These are phyloP conservation scores for Chlorella variabilis DNA, from an alignment of 163 green algal genomes.

Conservation along the genomic window DNA sequence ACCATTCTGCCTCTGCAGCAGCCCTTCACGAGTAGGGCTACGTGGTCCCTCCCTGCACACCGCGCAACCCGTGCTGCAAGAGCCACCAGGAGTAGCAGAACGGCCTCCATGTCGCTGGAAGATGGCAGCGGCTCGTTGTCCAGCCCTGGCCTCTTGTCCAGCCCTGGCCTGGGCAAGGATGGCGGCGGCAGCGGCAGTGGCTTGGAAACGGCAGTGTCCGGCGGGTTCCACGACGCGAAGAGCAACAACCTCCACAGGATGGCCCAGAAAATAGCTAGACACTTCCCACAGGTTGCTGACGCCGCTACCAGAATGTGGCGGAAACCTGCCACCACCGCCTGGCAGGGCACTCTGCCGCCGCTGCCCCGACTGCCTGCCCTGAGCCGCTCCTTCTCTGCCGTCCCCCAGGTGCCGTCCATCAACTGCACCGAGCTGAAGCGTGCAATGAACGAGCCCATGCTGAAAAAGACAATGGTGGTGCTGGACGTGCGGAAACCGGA, in stretches of 20 bases:
- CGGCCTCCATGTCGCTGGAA: too few relatives aligned
- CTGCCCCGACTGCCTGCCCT: too few relatives aligned
- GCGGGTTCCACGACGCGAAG: background rate
- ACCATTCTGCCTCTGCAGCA: too few relatives aligned
- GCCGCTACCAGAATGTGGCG: background rate
- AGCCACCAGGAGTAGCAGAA: too few relatives aligned
- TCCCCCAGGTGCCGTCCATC: background rate
- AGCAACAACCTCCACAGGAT: background rate
- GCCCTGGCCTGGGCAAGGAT: too few relatives aligned
- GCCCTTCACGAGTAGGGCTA: too few relatives aligned
- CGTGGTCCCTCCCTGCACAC: too few relatives aligned
- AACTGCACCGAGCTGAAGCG: background rate
- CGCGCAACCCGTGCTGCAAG: too few relatives aligned
- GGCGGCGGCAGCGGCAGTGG: too few relatives aligned
- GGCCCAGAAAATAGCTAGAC: background rate
- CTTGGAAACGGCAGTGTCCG: too few relatives aligned
- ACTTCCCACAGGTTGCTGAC: background rate
- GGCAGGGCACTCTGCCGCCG: background rate
- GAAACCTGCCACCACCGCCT: background rate
- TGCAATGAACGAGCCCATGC: background rate
- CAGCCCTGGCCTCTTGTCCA: too few relatives aligned
- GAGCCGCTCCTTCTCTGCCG: background rate
- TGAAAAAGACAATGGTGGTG: background rate
- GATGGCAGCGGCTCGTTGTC: too few relatives aligned
- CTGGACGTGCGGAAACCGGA: slow-evolving; percentile 22